A percentile compares a stretch with the other conserved stretches of the same genome.
These are phyloP conservation scores for Pichia thaimueangensis DNA, from an alignment of 805 yeast species.

Conservation along the genomic window DNA sequence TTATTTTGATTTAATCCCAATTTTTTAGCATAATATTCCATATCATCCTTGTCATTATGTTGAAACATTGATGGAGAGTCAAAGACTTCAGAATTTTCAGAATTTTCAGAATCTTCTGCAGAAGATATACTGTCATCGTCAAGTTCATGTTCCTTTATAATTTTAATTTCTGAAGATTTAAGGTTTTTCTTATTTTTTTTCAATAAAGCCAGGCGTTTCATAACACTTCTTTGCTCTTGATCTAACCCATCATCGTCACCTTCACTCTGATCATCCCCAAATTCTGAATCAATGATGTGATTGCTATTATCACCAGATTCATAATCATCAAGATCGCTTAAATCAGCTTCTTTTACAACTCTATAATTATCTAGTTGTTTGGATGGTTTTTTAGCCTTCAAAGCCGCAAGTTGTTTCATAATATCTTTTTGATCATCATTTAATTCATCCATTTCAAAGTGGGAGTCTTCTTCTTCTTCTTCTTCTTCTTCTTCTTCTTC, in stretches of 20 bases:
- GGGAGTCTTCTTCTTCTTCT: slow-evolving; percentile 9
- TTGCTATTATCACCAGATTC: slow-evolving; percentile 2
- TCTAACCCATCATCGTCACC: slow-evolving; percentile 19
- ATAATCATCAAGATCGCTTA: slow-evolving; percentile 10
- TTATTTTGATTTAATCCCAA: slow-evolving; percentile 59
- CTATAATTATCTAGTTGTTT: slow-evolving; percentile 18
- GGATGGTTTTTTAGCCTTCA: slow-evolving; percentile 29
- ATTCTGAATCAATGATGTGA: too few relatives aligned
- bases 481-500: slow-evolving; percentile 26
- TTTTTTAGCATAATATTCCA: slow-evolving; percentile 76
- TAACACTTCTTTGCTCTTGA: slow-evolving; percentile 12
- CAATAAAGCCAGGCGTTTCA: slow-evolving; percentile 8
- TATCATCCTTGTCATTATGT: slow-evolving; percentile 60
- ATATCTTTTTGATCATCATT: slow-evolving; percentile 21
- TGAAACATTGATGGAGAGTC: slow-evolving; percentile 8
- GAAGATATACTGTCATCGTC: slow-evolving; percentile 14
- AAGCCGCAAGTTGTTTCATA: slow-evolving; percentile 33
- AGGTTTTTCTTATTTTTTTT: slow-evolving; percentile 8
- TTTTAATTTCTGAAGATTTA: slow-evolving; percentile 16
- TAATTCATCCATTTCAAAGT: slow-evolving; percentile 19
- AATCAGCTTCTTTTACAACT: slow-evolving; percentile 26
- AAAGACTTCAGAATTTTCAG: slow-evolving; percentile 1
- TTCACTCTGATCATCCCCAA: too few relatives aligned
- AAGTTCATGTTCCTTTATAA: slow-evolving; percentile 20
- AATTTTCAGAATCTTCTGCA: slow-evolving; percentile 1